Conservation (phyloP, 2,329 filamentous ascomycete genomes). For the Xenosphaeropsis pyriputrescens region DNA sequence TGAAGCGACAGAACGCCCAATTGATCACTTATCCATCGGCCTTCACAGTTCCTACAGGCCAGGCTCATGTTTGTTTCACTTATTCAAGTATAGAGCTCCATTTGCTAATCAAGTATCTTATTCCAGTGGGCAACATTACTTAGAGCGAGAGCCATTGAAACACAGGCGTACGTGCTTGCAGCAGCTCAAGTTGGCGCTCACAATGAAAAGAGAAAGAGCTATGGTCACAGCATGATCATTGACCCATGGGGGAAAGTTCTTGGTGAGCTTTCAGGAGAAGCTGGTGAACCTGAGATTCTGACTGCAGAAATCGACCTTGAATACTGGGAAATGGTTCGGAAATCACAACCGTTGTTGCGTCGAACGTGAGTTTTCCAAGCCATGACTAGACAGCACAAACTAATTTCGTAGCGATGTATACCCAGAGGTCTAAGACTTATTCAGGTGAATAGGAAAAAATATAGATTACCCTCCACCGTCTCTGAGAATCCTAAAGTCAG, state of each 20-base stretch:
- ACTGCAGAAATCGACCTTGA: constrained; percentile 38
- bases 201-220: constrained; percentile 65
- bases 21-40: constrained; percentile 79
- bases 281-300: constrained; percentile 26
- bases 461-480: too few relatives aligned
- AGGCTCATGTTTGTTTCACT: constrained; percentile 39
- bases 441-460: not conserved
- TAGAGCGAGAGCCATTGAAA: constrained; percentile 73
- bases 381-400: not conserved
- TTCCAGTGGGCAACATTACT: constrained; percentile 59
- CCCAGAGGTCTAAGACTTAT: not conserved
- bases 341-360: constrained; percentile 39
- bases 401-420: not conserved
- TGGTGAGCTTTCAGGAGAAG: constrained; percentile 41
- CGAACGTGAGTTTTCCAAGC: constrained; percentile 15
- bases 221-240: constrained; percentile 74
- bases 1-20: constrained; percentile 49
- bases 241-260: constrained; percentile 75
- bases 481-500: too few relatives aligned
- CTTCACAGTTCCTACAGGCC: constrained; percentile 76
- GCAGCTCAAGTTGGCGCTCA: constrained; percentile 67
- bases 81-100: too few relatives aligned
- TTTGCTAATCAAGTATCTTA: too few relatives aligned
- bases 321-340: constrained; percentile 33
- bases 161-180: constrained; percentile 74